These are phyloP conservation scores for Dendrobium chrysotoxum DNA, from an alignment of 106 monocot genomes.

Conservation along the genomic window DNA sequence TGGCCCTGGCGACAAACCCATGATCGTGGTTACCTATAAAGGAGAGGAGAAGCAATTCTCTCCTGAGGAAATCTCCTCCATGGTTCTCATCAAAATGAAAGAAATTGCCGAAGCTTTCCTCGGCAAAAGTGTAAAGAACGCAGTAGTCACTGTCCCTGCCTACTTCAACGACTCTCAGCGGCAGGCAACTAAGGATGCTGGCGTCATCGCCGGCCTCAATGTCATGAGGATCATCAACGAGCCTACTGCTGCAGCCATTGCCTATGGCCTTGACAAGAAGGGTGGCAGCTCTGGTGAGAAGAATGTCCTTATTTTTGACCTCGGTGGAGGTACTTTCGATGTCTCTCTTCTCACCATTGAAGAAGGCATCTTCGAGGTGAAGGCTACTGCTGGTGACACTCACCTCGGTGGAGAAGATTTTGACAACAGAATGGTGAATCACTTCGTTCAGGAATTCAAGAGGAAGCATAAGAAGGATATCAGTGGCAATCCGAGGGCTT, in stretches of 20 bases:
- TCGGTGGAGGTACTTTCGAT: conserved; percentile 82
- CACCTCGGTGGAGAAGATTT: conserved; percentile 85
- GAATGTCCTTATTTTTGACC: conserved; percentile 81
- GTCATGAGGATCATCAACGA: conserved; percentile 72
- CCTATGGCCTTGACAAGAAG: conserved; percentile 86
- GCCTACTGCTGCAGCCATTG: conserved; percentile 80
- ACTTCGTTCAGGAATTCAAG: conserved; percentile 83
- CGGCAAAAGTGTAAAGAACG: conserved; percentile 39
- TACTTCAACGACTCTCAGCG: conserved; percentile 67
- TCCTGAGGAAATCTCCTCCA: conserved; percentile 36
- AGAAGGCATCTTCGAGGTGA: conserved; percentile 83
- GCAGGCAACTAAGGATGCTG: conserved; percentile 77
- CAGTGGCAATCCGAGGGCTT: conserved; percentile 56
- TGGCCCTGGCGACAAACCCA: conserved; percentile 30
- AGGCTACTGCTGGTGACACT: conserved; percentile 89
- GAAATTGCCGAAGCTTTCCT: conserved; percentile 38
- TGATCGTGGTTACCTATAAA: conserved; percentile 31
- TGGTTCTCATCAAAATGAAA: conserved; percentile 34
- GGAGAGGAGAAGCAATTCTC: conserved; percentile 37
- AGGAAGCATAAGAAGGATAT: conserved; percentile 89
- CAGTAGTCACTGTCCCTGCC: conserved; percentile 57
- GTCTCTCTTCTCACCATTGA: conserved; percentile 76
- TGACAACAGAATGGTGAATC: conserved; percentile 81
- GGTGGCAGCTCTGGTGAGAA: conserved; percentile 50
- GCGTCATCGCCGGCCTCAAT: conserved; percentile 62